These are phyloP conservation scores for Elsinoe perseae DNA, from an alignment of 2,329 filamentous ascomycete species.

Conservation along the genomic window DNA sequence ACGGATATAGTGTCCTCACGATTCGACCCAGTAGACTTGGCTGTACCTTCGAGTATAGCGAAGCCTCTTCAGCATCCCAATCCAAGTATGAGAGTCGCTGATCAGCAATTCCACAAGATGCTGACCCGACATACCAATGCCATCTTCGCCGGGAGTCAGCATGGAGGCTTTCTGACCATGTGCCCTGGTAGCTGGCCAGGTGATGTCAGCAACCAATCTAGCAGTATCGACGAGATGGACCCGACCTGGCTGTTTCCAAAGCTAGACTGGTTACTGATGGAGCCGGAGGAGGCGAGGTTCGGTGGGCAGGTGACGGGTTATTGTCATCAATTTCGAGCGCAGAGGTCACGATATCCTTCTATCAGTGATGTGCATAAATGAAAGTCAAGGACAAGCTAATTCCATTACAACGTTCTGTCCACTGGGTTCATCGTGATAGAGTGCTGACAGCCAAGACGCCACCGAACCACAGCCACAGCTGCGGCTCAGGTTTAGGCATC, in stretches of 20 bases:
- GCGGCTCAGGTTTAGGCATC: background rate
- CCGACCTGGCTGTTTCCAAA: slow-evolving; percentile 7
- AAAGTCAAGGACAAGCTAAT: background rate
- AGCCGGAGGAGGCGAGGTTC: background rate
- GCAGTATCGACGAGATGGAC: slow-evolving; percentile 5
- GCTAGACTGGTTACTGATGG: background rate
- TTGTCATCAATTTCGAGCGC: background rate
- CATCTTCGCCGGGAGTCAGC: background rate
- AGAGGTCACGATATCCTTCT: background rate
- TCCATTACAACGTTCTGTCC: background rate
- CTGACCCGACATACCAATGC: background rate
- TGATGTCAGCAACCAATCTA: background rate
- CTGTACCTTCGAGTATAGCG: background rate
- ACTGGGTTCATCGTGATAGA: too few species aligned
- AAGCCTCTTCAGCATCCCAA: background rate
- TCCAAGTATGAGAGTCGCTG: background rate
- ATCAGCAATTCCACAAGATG: slow-evolving; percentile 4
- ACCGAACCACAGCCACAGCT: background rate
- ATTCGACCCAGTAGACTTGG: background rate
- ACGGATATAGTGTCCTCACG: background rate
- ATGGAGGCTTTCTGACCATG: background rate
- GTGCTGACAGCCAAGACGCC: background rate
- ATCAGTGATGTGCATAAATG: background rate
- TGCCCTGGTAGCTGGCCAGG: slow-evolving; percentile 9
- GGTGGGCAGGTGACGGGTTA: background rate